A percentile compares a stretch with the other conserved stretches of the same genome.
phyloP scores from a whole-genome alignment of 768 basidiomycete species.

The Naganishia friedmannii region DNA sequence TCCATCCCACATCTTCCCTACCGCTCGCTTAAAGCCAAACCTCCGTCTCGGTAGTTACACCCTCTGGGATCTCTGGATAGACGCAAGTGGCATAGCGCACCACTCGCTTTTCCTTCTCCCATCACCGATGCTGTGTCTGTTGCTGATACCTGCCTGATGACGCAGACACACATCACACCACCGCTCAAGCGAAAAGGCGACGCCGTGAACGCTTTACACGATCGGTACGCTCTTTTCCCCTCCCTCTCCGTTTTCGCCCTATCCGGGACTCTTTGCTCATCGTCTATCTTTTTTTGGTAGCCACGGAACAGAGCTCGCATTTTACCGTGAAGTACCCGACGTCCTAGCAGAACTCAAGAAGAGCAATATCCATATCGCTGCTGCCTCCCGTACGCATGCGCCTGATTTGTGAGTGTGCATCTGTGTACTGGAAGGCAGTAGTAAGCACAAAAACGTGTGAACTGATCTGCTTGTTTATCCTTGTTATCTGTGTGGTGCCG shows the following conservation, averaged over 20 bases:
- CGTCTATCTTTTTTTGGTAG: conserved; percentile 46
- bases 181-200: conserved; percentile 51
- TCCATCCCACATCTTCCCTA: too few relatives aligned
- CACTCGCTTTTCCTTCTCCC: conserved; percentile 14
- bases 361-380: conserved; percentile 60
- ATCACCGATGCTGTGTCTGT: conserved; percentile 33
- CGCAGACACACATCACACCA: conserved; percentile 47
- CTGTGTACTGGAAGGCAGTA: neutral
- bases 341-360: conserved; percentile 62
- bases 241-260: neutral
- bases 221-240: conserved; percentile 39
- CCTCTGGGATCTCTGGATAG: conserved; percentile 83
- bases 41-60: conserved; percentile 55
- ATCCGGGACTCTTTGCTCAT: too few relatives aligned
- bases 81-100: too few relatives aligned
- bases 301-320: conserved; percentile 61
- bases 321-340: conserved; percentile 72
- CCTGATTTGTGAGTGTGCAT: conserved; percentile 61
- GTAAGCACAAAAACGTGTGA: too few relatives aligned
- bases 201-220: conserved; percentile 50
- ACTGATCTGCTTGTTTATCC: too few relatives aligned
- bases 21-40: too few relatives aligned
- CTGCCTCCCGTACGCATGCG: conserved; percentile 70
- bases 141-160: conserved; percentile 48
- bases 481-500: too few relatives aligned